Conservation (phyloP, 352 stramenopile genomes). For the Lagenidium sp. region DNA sequence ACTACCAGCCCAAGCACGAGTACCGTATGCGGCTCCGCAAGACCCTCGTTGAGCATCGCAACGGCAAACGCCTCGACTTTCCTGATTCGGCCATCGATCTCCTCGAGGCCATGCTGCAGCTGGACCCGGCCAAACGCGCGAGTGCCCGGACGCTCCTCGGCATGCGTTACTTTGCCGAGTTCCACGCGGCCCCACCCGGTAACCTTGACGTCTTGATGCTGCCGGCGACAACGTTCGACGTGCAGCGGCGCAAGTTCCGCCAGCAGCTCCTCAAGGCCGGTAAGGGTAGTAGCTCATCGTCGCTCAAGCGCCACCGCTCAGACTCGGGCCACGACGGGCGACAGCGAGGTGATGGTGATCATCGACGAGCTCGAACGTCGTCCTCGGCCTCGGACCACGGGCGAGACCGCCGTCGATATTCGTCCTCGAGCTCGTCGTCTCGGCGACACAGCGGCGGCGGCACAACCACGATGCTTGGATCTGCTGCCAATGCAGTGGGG, state of each 20-base stretch:
- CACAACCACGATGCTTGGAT: background rate
- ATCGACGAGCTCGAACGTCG: background rate
- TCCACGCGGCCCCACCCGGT: conserved; percentile 3
- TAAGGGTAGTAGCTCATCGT: conserved; percentile 2
- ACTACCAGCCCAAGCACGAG: conserved; percentile 59
- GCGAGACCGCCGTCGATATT: background rate
- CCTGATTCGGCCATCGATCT: conserved; percentile 46
- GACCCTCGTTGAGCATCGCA: conserved; percentile 49
- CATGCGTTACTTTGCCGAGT: conserved; percentile 51
- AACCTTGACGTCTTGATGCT: conserved; percentile 35
- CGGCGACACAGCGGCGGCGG: no score
- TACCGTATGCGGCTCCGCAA: conserved; percentile 74
- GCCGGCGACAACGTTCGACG: conserved; percentile 33
- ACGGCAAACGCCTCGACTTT: conserved; percentile 35
- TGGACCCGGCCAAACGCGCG: conserved; percentile 51
- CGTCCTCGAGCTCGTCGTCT: background rate
- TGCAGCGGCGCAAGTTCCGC: conserved; percentile 51
- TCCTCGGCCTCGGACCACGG: background rate
- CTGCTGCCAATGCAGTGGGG: no score
- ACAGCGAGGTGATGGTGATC: conserved; percentile 8
- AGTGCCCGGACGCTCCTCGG: conserved; percentile 42
- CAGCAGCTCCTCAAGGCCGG: conserved; percentile 23
- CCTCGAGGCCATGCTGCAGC: conserved; percentile 64
- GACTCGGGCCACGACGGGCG: background rate
- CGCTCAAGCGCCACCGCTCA: conserved; percentile 9